Conservation (phyloP, 352 stramenopile genomes). For the Phytophthora crassamura region DNA sequence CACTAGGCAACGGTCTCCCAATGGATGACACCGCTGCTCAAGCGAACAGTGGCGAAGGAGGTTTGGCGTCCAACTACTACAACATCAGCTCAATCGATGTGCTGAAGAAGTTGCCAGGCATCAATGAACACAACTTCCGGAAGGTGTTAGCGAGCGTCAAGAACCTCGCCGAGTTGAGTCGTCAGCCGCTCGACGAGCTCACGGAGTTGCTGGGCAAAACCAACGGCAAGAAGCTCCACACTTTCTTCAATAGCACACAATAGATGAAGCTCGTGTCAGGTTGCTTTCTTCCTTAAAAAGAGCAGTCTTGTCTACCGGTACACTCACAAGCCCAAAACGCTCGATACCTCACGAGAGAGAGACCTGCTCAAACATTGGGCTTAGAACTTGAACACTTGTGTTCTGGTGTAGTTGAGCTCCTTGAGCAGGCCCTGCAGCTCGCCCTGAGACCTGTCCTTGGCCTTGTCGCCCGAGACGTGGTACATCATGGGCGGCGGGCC, state of each 20-base stretch:
- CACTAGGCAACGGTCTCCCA: slow-evolving; percentile 58
- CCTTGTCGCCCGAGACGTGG: slow-evolving; percentile 88
- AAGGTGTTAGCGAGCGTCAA: slow-evolving; percentile 74
- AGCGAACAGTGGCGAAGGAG: slow-evolving; percentile 36
- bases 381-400: slow-evolving; percentile 90
- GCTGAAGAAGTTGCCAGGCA: slow-evolving; percentile 95
- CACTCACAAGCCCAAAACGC: slow-evolving; percentile 31
- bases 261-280: slow-evolving; percentile 26
- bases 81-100: slow-evolving; percentile 95
- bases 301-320: slow-evolving; percentile 16
- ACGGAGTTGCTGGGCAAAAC: slow-evolving; percentile 72
- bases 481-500: slow-evolving; percentile 92
- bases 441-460: slow-evolving; percentile 86
- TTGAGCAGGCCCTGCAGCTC: slow-evolving; percentile 88
- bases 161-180: slow-evolving; percentile 80
- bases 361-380: not conserved
- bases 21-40: slow-evolving; percentile 29
- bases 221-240: slow-evolving; percentile 79
- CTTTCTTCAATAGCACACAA: slow-evolving; percentile 79
- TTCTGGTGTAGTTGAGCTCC: slow-evolving; percentile 79
- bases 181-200: slow-evolving; percentile 68
- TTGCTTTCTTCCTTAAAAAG: not conserved
- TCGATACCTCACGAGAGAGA: slow-evolving; percentile 9
- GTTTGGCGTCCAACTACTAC: slow-evolving; percentile 60
- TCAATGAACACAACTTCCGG: slow-evolving; percentile 94